A percentile compares a stretch with the other conserved stretches of the same genome.
These are phyloP conservation scores for Fonsecaea multimorphosa DNA, from an alignment of 2,329 filamentous ascomycete species.

Conservation along the genomic window DNA sequence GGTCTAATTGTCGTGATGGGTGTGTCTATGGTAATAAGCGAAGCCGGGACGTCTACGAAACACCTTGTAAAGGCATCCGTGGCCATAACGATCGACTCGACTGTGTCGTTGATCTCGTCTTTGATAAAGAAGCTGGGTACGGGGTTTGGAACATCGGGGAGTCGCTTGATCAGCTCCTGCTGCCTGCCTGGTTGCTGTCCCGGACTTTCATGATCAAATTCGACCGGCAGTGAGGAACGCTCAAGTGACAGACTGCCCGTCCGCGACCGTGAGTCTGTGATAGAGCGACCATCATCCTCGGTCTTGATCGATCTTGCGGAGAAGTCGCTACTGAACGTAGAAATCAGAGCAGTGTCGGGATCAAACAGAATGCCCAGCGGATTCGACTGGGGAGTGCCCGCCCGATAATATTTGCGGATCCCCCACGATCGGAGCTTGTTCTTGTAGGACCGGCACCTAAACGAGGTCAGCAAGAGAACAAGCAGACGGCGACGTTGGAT, in stretches of 20 bases:
- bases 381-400: background rate
- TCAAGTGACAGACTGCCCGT: background rate
- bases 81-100: constrained; percentile 6
- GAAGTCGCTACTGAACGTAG: background rate
- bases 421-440: constrained; percentile 13
- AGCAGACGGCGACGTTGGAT: background rate
- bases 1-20: background rate
- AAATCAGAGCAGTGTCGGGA: background rate
- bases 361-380: background rate
- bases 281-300: background rate
- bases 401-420: constrained; percentile 8
- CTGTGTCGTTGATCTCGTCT: background rate
- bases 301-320: background rate
- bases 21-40: background rate
- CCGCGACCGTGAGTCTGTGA: background rate
- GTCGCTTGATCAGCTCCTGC: constrained; percentile 2
- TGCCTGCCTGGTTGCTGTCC: background rate
- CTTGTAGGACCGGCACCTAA: constrained; percentile 16
- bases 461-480: background rate
- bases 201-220: background rate
- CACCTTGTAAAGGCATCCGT: background rate
- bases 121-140: constrained; percentile 1
- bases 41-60: background rate
- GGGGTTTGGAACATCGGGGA: background rate
- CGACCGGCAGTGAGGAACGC: background rate